phyloP scores from a whole-genome alignment of 768 basidiomycete genomes.

The Termitomyces sp. region DNA sequence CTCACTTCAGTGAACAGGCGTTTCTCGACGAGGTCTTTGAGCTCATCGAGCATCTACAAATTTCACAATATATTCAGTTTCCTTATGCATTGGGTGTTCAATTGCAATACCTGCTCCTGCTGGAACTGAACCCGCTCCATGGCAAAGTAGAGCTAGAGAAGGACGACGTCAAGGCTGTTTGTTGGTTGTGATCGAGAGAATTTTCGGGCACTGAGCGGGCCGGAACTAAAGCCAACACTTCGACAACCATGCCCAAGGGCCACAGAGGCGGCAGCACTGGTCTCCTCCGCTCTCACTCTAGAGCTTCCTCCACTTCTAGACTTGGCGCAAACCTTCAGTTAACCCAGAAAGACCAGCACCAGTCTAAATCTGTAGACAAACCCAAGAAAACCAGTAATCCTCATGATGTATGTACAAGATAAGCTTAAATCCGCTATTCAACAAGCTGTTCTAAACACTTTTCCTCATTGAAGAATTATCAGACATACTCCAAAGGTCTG shows the following conservation, averaged over 20 bases:
- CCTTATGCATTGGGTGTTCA: not conserved
- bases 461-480: constrained; percentile 6
- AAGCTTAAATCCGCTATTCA: constrained; percentile 11
- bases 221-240: constrained; percentile 11
- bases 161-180: not conserved
- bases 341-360: constrained; percentile 55
- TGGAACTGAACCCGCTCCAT: constrained; percentile 96
- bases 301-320: constrained; percentile 58
- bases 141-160: constrained; percentile 11
- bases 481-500: constrained; percentile 23
- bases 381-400: constrained; percentile 39
- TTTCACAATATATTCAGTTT: constrained; percentile 6
- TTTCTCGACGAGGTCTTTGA: constrained; percentile 86
- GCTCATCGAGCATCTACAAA: constrained; percentile 84
- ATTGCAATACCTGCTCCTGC: constrained; percentile 69
- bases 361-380: constrained; percentile 44
- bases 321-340: constrained; percentile 58
- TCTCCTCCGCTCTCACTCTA: constrained; percentile 56
- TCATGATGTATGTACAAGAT: constrained; percentile 39
- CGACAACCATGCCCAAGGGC: constrained; percentile 44
- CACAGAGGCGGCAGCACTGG: constrained; percentile 41
- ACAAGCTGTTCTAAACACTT: constrained; percentile 1
- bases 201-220: constrained; percentile 12
- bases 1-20: constrained; percentile 76
- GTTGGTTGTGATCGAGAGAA: constrained; percentile 3